Evolutionary conservation across 441 rosid species (phyloP), one percentile per base, ranked within the genome.

Genomic region (Adansonia grandidieri): DNA sequence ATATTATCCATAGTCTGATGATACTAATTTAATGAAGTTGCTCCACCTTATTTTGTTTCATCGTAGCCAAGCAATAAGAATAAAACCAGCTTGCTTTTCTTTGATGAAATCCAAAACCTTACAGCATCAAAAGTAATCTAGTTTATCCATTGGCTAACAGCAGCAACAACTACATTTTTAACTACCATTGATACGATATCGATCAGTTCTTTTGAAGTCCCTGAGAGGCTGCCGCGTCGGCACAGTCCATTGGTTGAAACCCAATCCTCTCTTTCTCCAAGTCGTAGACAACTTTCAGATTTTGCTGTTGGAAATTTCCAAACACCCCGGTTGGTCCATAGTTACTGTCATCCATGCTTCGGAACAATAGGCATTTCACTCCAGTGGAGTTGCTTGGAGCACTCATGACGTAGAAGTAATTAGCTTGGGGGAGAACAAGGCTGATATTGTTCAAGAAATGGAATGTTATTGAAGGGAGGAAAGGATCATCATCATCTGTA

Each of bases 231-330:
- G 93, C 90, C 77, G 81, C 82, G n/a, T 82, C 82, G 60, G 91
- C 91, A 82, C 98, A 94, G 67, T 94, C 96, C 89, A 81, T 89
- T 8, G 90, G 82, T 73, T 80, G 94, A 85, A 94, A 88, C 76
- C 98, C 96, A 57, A 94, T 81, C 78, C 96, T 92, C 60, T 85
- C 91, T n/a, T 86, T 86, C 86, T 84, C 88, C 87, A 94, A 81
- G 80, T 94, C 97, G 85, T 93, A 92, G 11, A 91, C 88, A 50
- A 94, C 92, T 78, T 89, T 80, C 78, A 92, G 81, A 76, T 94
- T 88, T 60, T 92, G 97, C 47, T 94, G 97, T 32, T 92, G 98
- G 82, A 90, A 94, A 82, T 91, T 92, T 82, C 97, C 96, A 6
- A 89, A 88, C 8, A 91, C 89, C 4, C 90, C 95, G 5, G 94